These are phyloP conservation scores for Trichoderma reesei DNA, from an alignment of 495 filamentous ascomycete species.

Conservation along the genomic window DNA sequence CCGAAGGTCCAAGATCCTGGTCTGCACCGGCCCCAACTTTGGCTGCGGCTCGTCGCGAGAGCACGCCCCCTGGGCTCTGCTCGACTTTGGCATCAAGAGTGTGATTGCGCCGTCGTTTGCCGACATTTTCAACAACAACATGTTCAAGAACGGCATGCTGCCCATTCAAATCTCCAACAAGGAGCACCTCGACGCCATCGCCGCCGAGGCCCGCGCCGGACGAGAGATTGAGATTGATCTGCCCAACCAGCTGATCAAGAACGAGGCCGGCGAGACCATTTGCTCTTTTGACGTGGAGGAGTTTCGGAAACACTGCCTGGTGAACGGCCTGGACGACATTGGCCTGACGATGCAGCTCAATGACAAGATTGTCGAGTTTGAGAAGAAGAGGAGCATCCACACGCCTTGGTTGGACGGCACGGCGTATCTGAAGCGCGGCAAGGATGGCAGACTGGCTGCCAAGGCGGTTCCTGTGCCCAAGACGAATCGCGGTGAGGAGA, in stretches of 20 bases:
- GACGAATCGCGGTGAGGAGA: constrained; percentile 80
- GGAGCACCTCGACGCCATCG: constrained; percentile 56
- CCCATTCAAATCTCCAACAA: constrained; percentile 67
- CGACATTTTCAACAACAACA: constrained; percentile 99
- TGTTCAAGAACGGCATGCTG: constrained; percentile 99
- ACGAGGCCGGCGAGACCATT: constrained; percentile 59
- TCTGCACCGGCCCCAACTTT: constrained; percentile 90
- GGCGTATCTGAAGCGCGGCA: constrained; percentile 67
- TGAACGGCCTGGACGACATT: constrained; percentile 95
- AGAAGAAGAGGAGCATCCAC: constrained; percentile 60
- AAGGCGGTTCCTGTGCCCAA: constrained; percentile 78
- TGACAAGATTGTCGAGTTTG: constrained; percentile 77
- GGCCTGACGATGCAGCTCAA: constrained; percentile 88
- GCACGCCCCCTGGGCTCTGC: constrained; percentile 93
- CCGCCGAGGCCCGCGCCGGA: constrained; percentile 71
- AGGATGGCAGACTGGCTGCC: constrained; percentile 59
- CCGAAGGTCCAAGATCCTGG: constrained; percentile 76
- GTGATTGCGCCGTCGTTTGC: constrained; percentile 88
- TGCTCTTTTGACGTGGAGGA: constrained; percentile 76
- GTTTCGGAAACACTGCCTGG: constrained; percentile 87
- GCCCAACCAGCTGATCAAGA: constrained; percentile 71
- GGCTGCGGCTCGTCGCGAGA: constrained; percentile 90
- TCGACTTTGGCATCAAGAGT: constrained; percentile 92
- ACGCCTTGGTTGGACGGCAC: constrained; percentile 91
- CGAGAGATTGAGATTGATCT: constrained; percentile 89